A percentile compares a stretch with the other conserved stretches of the same genome.
These are phyloP conservation scores for Staphylotrichum tortipilum DNA, from an alignment of 495 filamentous ascomycete species.

Conservation along the genomic window DNA sequence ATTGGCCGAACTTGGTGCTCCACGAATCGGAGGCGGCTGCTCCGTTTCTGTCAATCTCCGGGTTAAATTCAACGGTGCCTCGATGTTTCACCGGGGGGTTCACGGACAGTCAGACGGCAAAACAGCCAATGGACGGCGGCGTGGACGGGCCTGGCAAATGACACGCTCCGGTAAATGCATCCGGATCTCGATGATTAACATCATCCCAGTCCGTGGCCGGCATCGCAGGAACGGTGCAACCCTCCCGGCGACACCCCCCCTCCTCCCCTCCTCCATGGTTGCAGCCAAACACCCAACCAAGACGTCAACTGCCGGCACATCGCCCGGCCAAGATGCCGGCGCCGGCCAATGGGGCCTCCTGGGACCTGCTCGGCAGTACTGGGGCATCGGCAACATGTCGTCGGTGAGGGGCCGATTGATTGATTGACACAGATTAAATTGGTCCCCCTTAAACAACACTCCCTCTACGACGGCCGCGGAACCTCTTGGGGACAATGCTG, in stretches of 20 bases:
- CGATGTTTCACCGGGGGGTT: background rate
- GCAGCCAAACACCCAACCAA: background rate
- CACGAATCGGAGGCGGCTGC: slow-evolving; percentile 15
- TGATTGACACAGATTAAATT: slow-evolving; percentile 11
- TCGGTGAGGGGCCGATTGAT: slow-evolving; percentile 18
- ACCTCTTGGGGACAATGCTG: slow-evolving; percentile 4
- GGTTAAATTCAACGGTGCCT: slow-evolving; percentile 17
- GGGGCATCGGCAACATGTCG: background rate
- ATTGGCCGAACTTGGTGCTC: background rate
- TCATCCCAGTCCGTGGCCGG: background rate
- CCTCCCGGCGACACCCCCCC: too few relatives aligned
- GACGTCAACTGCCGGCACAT: slow-evolving; percentile 15
- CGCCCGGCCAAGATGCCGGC: background rate
- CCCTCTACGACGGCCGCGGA: background rate
- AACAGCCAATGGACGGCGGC: background rate
- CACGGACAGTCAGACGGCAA: background rate
- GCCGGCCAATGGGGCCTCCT: slow-evolving; percentile 11
- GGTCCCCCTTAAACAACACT: background rate
- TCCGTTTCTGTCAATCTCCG: slow-evolving; percentile 19
- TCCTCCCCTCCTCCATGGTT: too few relatives aligned
- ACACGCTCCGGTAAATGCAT: slow-evolving; percentile 8
- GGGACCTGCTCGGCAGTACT: background rate
- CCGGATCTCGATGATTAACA: slow-evolving; percentile 4
- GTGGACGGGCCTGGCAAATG: background rate
- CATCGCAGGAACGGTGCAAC: background rate